Evolutionary conservation across 305 asterid genomes (phyloP).

Genomic region (Fraxinus platypoda): DNA sequence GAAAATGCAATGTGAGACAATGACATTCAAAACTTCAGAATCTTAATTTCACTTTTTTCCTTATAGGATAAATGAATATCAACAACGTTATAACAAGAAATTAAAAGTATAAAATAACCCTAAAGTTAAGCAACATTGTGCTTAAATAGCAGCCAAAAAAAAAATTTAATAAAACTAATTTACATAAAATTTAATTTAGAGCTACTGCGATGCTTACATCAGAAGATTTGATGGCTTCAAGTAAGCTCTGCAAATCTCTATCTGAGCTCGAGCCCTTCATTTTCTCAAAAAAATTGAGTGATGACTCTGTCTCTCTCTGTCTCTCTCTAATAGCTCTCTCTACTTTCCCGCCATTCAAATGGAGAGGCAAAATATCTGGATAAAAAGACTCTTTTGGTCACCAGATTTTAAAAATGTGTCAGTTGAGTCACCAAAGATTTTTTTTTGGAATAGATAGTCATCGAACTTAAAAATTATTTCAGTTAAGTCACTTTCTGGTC

Average conservation of each 20-base stretch:
- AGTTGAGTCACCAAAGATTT: neutral
- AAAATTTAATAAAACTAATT: neutral
- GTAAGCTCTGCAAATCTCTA: conserved; percentile 42
- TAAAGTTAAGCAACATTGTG: conserved; percentile 10
- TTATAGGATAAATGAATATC: neutral
- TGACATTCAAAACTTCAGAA: neutral
- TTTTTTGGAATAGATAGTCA: neutral
- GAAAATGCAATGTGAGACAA: neutral
- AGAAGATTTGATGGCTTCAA: conserved; percentile 63
- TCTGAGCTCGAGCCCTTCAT: conserved; percentile 46
- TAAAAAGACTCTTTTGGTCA: neutral
- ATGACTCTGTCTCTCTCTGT: conserved; percentile 11
- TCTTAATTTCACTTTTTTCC: neutral
- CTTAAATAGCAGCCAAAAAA: neutral
- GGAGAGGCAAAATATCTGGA: neutral
- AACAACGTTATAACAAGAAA: neutral
- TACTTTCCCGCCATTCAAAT: conserved; percentile 46
- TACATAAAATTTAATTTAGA: conserved; percentile 3
- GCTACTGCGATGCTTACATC: conserved; percentile 47
- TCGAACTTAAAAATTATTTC: neutral
- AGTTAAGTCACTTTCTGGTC: neutral
- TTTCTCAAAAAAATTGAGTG: neutral
- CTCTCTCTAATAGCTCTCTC: neutral
- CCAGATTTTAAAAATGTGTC: neutral
- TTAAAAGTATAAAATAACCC: neutral